Evolutionary conservation across 176 grass and related monocot species (phyloP).

Genomic region (Hordeum vulgare): MorexV3_pseudomolecules_assembly NC_058518.1:421824349-421824848

Average conservation of each 20-base stretch:
- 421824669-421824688: too few species aligned
- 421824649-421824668: not conserved
- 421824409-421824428: not conserved
- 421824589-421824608: not conserved
- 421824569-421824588: not conserved
- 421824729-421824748: too few species aligned
- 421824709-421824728: too few species aligned
- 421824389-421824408: not conserved
- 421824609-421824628: not conserved
- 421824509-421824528: not conserved
- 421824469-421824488: not conserved
- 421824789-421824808: too few species aligned
- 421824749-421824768: too few species aligned
- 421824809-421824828: too few species aligned
- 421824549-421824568: not conserved
- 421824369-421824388: constrained; percentile 47
- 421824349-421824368: constrained; percentile 66
- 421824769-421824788: too few species aligned
- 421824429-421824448: not conserved
- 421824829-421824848: too few species aligned
- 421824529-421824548: not conserved
- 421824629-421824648: not conserved
- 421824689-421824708: too few species aligned
- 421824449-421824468: not conserved
- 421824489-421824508: not conserved